Evolutionary conservation across 345 rosid species (phyloP).

Genomic region (Eucalyptus virginea): DNA sequence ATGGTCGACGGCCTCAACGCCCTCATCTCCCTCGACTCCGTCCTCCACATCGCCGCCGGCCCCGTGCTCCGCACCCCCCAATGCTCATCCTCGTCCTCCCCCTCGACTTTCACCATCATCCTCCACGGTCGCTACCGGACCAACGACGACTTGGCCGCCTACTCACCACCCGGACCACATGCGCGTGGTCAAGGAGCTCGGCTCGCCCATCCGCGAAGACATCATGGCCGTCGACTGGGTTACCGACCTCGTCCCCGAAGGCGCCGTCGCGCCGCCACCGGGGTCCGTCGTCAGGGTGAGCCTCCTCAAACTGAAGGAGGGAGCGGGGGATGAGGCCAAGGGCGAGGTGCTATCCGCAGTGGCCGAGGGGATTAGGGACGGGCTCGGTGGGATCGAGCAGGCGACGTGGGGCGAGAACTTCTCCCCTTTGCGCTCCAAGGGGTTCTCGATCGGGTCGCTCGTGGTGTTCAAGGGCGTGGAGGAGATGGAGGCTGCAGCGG

Average conservation of each 20-base stretch:
- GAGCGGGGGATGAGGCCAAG: constrained; percentile 25
- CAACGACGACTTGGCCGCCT: constrained; percentile 32
- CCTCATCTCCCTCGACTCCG: constrained; percentile 35
- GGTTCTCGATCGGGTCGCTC: constrained; percentile 52
- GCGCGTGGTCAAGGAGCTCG: constrained; percentile 33
- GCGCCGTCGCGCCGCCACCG: constrained; percentile 1
- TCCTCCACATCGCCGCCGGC: constrained; percentile 50
- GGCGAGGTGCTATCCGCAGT: constrained; percentile 27
- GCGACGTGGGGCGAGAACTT: constrained; percentile 63
- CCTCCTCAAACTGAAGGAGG: constrained; percentile 51
- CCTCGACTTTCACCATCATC: constrained; percentile 50
- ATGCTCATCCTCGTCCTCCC: constrained; percentile 4
- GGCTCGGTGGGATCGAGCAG: constrained; percentile 19
- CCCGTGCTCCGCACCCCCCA: constrained; percentile 24
- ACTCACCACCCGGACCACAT: constrained; percentile 54
- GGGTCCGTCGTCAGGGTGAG: constrained; percentile 29
- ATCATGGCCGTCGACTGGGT: constrained; percentile 74
- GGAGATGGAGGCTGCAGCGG: constrained; percentile 24
- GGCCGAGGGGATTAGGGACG: constrained; percentile 25
- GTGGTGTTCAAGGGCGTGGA: constrained; percentile 31
- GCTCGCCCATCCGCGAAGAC: constrained; percentile 55
- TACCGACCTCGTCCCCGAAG: constrained; percentile 9
- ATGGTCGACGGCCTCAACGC: constrained; percentile 46
- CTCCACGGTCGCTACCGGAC: constrained; percentile 76
- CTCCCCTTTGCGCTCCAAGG: constrained; percentile 55